Conservation (phyloP, 208 protist genomes). For the Crithidia bombi region DNA sequence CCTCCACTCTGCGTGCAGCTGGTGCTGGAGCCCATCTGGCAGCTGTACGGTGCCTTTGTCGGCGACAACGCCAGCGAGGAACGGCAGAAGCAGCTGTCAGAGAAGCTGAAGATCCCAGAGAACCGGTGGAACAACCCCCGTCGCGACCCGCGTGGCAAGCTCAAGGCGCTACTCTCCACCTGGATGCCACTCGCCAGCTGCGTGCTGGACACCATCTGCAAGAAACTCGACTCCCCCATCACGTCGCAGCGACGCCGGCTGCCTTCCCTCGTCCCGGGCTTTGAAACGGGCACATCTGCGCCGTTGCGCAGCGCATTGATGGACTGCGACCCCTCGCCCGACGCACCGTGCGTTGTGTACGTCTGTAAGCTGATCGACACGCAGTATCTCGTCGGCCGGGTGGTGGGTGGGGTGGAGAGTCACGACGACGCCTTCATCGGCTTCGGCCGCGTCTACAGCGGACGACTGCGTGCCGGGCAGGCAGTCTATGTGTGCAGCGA, state of each 20-base stretch:
- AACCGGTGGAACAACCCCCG: slow-evolving; percentile 80
- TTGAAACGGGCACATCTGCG: slow-evolving; percentile 44
- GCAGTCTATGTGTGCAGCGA: slow-evolving; percentile 89
- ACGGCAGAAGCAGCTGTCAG: slow-evolving; percentile 57
- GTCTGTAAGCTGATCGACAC: slow-evolving; percentile 89
- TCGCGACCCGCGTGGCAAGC: slow-evolving; percentile 60
- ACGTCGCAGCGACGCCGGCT: slow-evolving; percentile 82
- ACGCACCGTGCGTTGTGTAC: slow-evolving; percentile 84
- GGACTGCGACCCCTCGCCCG: slow-evolving; percentile 54
- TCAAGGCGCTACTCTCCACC: slow-evolving; percentile 84
- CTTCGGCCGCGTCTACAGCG: slow-evolving; percentile 96
- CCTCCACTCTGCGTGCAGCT: slow-evolving; percentile 96
- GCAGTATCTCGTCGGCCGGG: slow-evolving; percentile 78
- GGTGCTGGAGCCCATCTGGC: slow-evolving; percentile 96
- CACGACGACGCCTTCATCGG: slow-evolving; percentile 93
- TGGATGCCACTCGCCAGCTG: slow-evolving; percentile 96
- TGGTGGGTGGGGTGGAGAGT: slow-evolving; percentile 48
- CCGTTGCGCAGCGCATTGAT: slow-evolving; percentile 55
- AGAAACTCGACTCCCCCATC: slow-evolving; percentile 88
- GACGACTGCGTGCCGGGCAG: slow-evolving; percentile 90
- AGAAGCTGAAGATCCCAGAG: slow-evolving; percentile 75
- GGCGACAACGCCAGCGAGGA: slow-evolving; percentile 79
- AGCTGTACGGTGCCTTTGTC: slow-evolving; percentile 92
- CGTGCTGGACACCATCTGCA: slow-evolving; percentile 89
- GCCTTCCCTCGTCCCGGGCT: slow-evolving; percentile 66